Evolutionary conservation across 208 protist species (phyloP), one percentile per base, ranked within the genome.

Genomic region (Trypanosoma rangeli): DNA sequence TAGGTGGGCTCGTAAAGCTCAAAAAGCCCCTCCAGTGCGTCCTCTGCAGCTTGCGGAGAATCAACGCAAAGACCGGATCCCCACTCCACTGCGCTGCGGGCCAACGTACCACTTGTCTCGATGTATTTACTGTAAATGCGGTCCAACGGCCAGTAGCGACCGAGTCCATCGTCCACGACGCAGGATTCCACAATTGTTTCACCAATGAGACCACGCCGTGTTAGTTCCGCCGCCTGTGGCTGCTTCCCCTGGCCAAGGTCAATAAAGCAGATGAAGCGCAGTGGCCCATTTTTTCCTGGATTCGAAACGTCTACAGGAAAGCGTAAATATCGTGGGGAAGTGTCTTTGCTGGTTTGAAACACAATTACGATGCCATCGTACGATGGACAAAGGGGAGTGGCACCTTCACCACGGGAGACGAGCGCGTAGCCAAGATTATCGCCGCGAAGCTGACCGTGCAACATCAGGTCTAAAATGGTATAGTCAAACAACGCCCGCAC

Each of bases 221-320:
- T 79, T 26, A 96, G 79, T 53, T 81, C 71, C 26, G 52, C 49
- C 16, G 90, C 73, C 29, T 78, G 69, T 0, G 88, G 88, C 70
- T 93, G 87, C 53, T 85, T 85, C 16, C 91, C 91, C 59, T 96
- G 91, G 0, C 88, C 91, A 22, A 96, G 59, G 62, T 96, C 91
- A 37, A 96, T 90, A 59, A 93, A 87, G 74, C 73, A 87, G 52
- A 96, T 93, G 46, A 91, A 79, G 22, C 87, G 82, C 20, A 92
- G 70, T 0, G 73, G 56, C 15, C 58, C 55, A 13, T 63, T 0
- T 24, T 50, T 28, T 3, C 48, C 46, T 49, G 31, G 3, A 42
- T 74, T 49, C 0, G 48, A 28, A 13, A 37, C 52, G 8, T 49
- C 57, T 20, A 70, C 72, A 10, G 86, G 80, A 64, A 96, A 96